Evolutionary conservation across 768 basidiomycete genomes (phyloP).

Genomic region (Mycena sanguinolenta): DNA sequence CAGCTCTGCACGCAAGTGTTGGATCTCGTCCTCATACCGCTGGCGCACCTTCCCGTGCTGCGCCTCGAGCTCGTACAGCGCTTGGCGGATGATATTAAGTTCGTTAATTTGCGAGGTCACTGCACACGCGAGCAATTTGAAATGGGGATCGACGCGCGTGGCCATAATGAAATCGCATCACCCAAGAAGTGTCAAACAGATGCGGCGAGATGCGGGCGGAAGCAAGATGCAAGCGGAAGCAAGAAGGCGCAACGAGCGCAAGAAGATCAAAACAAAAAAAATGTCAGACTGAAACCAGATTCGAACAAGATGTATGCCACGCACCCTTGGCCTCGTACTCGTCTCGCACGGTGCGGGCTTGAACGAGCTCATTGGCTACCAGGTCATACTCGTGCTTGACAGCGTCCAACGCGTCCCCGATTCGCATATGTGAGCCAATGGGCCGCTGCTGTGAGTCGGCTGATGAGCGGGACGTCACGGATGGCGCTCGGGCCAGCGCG

Average conservation of each 20-base stretch:
- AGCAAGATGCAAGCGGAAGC: neutral
- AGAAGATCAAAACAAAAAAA: conserved; percentile 3
- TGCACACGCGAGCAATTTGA: conserved; percentile 41
- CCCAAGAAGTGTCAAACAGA: conserved; percentile 10
- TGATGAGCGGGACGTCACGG: conserved; percentile 7
- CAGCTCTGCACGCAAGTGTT: conserved; percentile 77
- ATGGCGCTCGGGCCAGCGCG: neutral
- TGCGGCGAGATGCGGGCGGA: no score
- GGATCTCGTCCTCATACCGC: conserved; percentile 89
- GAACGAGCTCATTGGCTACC: conserved; percentile 74
- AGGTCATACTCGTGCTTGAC: conserved; percentile 89
- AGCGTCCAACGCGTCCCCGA: conserved; percentile 85
- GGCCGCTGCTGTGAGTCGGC: conserved; percentile 61
- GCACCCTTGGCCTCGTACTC: conserved; percentile 92
- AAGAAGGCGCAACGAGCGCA: neutral
- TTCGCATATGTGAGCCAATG: conserved; percentile 61
- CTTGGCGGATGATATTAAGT: conserved; percentile 88
- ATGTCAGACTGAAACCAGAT: neutral
- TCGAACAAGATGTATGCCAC: conserved; percentile 44
- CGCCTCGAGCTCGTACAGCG: conserved; percentile 91
- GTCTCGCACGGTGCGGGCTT: conserved; percentile 83
- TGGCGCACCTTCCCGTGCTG: conserved; percentile 89
- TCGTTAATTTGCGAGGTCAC: conserved; percentile 90
- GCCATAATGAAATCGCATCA: conserved; percentile 26
- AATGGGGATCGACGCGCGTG: neutral